These are phyloP conservation scores for Auriculariales sp. DNA, from an alignment of 768 basidiomycete genomes.

Conservation along the genomic window DNA sequence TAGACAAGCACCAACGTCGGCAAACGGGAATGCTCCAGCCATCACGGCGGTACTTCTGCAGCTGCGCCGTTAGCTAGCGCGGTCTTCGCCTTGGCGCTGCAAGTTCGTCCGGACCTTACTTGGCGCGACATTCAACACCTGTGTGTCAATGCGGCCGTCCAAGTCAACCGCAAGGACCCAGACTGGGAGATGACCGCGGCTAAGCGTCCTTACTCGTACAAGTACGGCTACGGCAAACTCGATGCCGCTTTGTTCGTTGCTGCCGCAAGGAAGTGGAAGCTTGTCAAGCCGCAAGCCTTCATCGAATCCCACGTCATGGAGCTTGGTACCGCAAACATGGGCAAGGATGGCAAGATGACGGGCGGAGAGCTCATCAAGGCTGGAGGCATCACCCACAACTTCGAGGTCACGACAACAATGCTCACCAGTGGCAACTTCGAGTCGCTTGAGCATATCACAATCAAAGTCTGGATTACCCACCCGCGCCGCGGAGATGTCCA, in stretches of 20 bases:
- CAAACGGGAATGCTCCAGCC: slow-evolving; percentile 26
- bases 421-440: slow-evolving; percentile 26
- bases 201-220: slow-evolving; percentile 30
- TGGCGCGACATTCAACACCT: slow-evolving; percentile 37
- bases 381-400: slow-evolving; percentile 18
- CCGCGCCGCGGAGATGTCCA: slow-evolving; percentile 28
- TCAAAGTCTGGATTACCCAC: slow-evolving; percentile 30
- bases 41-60: slow-evolving; percentile 34
- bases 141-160: slow-evolving; percentile 21
- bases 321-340: slow-evolving; percentile 8
- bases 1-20: slow-evolving; percentile 36
- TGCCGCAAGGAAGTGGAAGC: slow-evolving; percentile 22
- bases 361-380: slow-evolving; percentile 15
- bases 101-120: slow-evolving; percentile 26
- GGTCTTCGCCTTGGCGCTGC: slow-evolving; percentile 29
- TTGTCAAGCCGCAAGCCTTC: slow-evolving; percentile 37
- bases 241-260: slow-evolving; percentile 29
- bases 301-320: slow-evolving; percentile 21
- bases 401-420: slow-evolving; percentile 17
- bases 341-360: slow-evolving; percentile 10
- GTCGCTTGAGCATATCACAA: slow-evolving; percentile 30
- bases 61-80: slow-evolving; percentile 34
- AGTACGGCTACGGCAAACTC: slow-evolving; percentile 34
- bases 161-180: slow-evolving; percentile 29
- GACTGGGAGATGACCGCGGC: slow-evolving; percentile 31